These are phyloP conservation scores for Bipolaris oryzae DNA, from an alignment of 2,329 filamentous ascomycete species.

Conservation along the genomic window DNA sequence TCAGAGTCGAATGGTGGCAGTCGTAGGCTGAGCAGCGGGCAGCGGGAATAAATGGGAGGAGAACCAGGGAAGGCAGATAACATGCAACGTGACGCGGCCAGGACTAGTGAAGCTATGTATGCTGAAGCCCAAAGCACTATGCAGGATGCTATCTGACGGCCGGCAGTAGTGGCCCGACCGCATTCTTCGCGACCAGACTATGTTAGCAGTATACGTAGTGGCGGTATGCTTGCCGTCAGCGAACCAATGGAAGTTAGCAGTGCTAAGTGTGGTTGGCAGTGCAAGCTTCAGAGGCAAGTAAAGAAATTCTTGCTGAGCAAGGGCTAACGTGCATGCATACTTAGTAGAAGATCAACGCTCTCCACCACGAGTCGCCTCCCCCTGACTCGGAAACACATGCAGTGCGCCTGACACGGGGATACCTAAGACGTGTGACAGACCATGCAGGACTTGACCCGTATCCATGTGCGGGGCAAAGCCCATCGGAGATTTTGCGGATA, in stretches of 20 bases:
- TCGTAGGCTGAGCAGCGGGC: conserved; percentile 3
- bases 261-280: conserved; percentile 3
- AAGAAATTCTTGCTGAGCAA: conserved; percentile 8
- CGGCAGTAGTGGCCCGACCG: conserved; percentile 12
- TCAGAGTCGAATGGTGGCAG: neutral
- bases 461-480: neutral
- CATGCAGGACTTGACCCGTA: neutral
- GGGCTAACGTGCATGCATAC: conserved; percentile 9
- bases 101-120: conserved; percentile 1
- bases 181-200: conserved; percentile 9
- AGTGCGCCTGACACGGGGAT: conserved; percentile 5
- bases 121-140: conserved; percentile 4
- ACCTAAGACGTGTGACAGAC: conserved; percentile 1
- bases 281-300: neutral
- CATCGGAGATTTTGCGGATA: neutral
- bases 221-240: conserved; percentile 10
- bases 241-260: conserved; percentile 5
- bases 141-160: conserved; percentile 7
- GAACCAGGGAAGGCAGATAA: neutral
- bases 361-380: conserved; percentile 2
- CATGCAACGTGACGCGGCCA: conserved; percentile 10
- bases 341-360: conserved; percentile 12
- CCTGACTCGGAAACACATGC: conserved; percentile 1
- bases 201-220: conserved; percentile 9
- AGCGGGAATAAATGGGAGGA: neutral